Percentiles rank a stretch among this genome's conserved stretches.
Conservation (phyloP, 495 filamentous ascomycete species). For the Xylaria flabelliformis region DNA sequence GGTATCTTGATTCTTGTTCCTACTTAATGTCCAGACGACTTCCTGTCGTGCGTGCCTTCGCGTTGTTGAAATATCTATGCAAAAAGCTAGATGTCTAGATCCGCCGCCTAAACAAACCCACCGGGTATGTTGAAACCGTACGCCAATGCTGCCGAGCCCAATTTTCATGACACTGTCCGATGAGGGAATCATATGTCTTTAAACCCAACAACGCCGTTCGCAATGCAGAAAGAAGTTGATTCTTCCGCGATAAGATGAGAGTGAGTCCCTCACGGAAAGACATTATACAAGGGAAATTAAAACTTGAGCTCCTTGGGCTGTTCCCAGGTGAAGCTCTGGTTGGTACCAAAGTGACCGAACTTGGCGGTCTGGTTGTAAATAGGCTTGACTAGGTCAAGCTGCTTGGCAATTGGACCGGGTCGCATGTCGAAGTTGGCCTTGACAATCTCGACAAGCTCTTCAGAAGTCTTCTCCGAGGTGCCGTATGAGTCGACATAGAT, state of each 20-base stretch:
- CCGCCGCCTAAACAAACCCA: conserved; percentile 27
- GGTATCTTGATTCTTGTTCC: conserved; percentile 25
- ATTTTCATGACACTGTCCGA: conserved; percentile 46
- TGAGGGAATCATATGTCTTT: conserved; percentile 48
- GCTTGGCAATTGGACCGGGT: conserved; percentile 97
- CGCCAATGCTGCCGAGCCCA: conserved; percentile 46
- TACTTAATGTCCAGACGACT: conserved; percentile 1
- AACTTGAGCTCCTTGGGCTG: conserved; percentile 92
- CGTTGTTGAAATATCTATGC: conserved; percentile 30
- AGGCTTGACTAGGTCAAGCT: conserved; percentile 91
- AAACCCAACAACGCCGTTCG: conserved; percentile 47
- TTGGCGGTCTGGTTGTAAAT: conserved; percentile 99
- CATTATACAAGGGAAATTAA: conserved; percentile 55
- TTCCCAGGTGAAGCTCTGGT: conserved; percentile 98
- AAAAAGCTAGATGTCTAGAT: conserved; percentile 27
- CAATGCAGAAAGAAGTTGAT: conserved; percentile 56
- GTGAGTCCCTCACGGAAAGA: conserved; percentile 40
- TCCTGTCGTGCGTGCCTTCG: conserved; percentile 4
- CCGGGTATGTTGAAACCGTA: conserved; percentile 49
- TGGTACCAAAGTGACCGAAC: conserved; percentile 97
- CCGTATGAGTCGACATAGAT: conserved; percentile 89
- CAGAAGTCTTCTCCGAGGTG: conserved; percentile 73
- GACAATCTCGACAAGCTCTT: conserved; percentile 92
- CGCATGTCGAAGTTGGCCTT: conserved; percentile 94
- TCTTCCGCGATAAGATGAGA: conserved; percentile 45